Conservation (phyloP, 2,329 filamentous ascomycete species). For the Epichloe typhina region DNA sequence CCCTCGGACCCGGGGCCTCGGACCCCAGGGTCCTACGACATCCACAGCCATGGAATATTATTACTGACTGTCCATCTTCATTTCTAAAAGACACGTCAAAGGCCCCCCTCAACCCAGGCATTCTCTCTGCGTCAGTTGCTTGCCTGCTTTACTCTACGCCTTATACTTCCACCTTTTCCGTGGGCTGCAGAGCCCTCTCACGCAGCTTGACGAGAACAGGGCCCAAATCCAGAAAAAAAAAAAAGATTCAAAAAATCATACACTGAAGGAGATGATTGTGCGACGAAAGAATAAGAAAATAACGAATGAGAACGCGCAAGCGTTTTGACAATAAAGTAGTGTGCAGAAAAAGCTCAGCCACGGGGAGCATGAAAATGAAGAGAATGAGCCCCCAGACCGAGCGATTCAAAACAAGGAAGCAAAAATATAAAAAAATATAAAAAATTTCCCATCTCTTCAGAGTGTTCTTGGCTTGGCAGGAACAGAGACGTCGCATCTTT, state of each 20-base stretch:
- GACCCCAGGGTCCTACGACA: not conserved
- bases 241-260: slow-evolving; percentile 16
- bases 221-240: slow-evolving; percentile 1
- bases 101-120: not conserved
- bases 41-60: not conserved
- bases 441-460: slow-evolving; percentile 20
- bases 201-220: not conserved
- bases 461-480: not conserved
- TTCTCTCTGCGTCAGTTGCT: not conserved
- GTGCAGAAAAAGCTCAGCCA: not conserved
- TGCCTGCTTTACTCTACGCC: not conserved
- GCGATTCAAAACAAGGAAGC: slow-evolving; percentile 13
- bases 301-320: slow-evolving; percentile 9
- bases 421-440: slow-evolving; percentile 13
- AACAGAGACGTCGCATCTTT: not conserved
- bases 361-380: slow-evolving; percentile 4
- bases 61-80: not conserved
- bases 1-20: not conserved
- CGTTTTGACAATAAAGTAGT: not conserved
- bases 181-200: not conserved
- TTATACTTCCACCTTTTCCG: not conserved
- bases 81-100: not conserved
- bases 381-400: slow-evolving; percentile 9
- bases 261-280: slow-evolving; percentile 14
- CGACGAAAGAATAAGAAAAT: slow-evolving; percentile 14